Base-by-base conservation (phyloP, 1,139 yeast genomes). In the Torulaspora pretoriensis region DNA sequence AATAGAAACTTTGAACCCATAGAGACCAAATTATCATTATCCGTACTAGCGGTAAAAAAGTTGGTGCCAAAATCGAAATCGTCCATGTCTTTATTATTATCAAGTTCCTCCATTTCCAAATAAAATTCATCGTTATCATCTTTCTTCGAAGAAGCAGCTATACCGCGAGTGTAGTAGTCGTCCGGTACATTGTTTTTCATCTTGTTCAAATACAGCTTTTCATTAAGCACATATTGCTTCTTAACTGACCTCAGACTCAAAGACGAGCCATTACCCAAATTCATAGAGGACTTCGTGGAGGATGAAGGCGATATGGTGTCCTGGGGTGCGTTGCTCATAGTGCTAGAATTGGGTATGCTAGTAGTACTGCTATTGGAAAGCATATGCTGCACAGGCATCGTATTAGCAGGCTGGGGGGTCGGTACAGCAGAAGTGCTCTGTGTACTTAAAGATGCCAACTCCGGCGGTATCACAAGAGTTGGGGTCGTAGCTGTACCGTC, bases 111-210 rank as follows among this genome's bases (percentile, higher is more conserved):
- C 39, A 59, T 53, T 19, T 63, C 67, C 3, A 59, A 51, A 22
- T 57, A 60, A 2, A 51, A 41, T 12, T 58, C 64, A 22, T 55
- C 57, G 23, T 52, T 59, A 12, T 55, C 57, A 17, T 52, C 61
- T 3, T 63, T 53, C 26, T 47, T 46, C 2, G 55, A 44, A 5
- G 61, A 47, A 2, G 69, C 61, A 1, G 67, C 62, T 38, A 80
- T 77, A 2, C 83, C 83, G 53, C 78, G 78, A 4, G 84, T 80
- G 56, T 80, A 80, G 58, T 81, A 83, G 54, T 84, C 95, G 60
- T 85, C 88, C 9, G 71, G 76, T 38, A 73, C 67, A 55, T 79
- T 84, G 54, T 81, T 81, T 46, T 78, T 74, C 57, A 86, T 76
- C 58, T 79, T 78, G 47, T 77, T 75, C 45, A 86, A 64, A 60